Conservation (phyloP, 768 basidiomycete genomes). For the Mycena galopus region DNA sequence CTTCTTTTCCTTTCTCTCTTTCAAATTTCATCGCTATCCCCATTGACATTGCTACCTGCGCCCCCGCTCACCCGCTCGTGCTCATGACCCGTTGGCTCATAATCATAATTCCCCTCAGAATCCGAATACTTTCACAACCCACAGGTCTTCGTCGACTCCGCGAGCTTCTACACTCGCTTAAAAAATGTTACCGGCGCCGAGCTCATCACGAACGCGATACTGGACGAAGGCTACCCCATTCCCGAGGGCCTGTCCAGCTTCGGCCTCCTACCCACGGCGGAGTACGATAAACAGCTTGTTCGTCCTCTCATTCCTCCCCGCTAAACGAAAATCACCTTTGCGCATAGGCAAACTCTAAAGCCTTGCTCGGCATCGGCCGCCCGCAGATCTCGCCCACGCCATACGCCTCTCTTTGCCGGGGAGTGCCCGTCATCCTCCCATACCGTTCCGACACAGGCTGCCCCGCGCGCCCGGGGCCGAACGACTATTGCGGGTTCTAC, state of each 20-base stretch:
- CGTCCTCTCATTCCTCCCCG: background rate
- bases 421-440: slow-evolving; percentile 28
- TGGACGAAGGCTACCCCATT: slow-evolving; percentile 29
- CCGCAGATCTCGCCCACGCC: slow-evolving; percentile 32
- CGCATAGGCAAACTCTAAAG: slow-evolving; percentile 27
- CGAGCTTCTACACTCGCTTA: slow-evolving; percentile 9
- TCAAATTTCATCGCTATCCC: no score
- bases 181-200: slow-evolving; percentile 15
- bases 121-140: slow-evolving; percentile 26
- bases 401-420: slow-evolving; percentile 26
- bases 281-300: slow-evolving; percentile 28
- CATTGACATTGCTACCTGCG: background rate
- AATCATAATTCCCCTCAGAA: slow-evolving; percentile 1
- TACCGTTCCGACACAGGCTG: slow-evolving; percentile 22
- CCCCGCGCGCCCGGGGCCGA: slow-evolving; percentile 17
- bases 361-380: slow-evolving; percentile 28
- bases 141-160: background rate
- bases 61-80: no score
- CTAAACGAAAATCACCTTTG: background rate
- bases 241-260: slow-evolving; percentile 16
- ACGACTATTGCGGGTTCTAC: slow-evolving; percentile 23
- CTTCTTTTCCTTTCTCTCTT: background rate
- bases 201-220: slow-evolving; percentile 9
- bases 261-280: slow-evolving; percentile 1
- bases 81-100: no score